Conservation (phyloP, 1,139 yeast species). For the Yamadazyma sp. region DNA sequence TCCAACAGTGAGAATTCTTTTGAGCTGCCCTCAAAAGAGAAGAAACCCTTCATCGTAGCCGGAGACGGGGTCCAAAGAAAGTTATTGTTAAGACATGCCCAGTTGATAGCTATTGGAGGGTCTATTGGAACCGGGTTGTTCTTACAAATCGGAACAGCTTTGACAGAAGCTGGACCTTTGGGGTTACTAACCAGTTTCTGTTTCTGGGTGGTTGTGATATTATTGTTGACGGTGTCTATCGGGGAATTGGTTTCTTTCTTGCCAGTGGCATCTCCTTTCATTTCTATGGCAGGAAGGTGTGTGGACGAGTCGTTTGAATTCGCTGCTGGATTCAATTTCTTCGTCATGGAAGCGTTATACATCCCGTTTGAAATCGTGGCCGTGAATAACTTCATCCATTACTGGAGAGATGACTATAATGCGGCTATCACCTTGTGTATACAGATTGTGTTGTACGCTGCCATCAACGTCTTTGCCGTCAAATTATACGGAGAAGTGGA, state of each 20-base stretch:
- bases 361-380: conserved; percentile 84
- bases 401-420: conserved; percentile 74
- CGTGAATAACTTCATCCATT: conserved; percentile 74
- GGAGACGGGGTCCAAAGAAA: conserved; percentile 13
- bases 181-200: conserved; percentile 43
- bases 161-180: conserved; percentile 48
- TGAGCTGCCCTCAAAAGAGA: background rate
- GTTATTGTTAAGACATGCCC: conserved; percentile 27
- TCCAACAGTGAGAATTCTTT: conserved; percentile 3
- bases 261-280: conserved; percentile 68
- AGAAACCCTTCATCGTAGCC: background rate
- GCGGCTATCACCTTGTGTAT: conserved; percentile 64
- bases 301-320: conserved; percentile 72
- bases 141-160: conserved; percentile 37
- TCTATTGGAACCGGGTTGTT: conserved; percentile 37
- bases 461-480: conserved; percentile 73
- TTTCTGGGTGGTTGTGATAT: conserved; percentile 52
- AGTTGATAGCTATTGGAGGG: conserved; percentile 36
- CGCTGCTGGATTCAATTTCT: conserved; percentile 79
- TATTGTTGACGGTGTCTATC: conserved; percentile 63
- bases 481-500: conserved; percentile 75
- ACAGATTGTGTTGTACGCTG: conserved; percentile 60
- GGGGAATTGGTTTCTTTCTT: conserved; percentile 84
- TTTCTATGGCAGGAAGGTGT: conserved; percentile 54
- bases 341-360: conserved; percentile 71